Percentiles rank a stretch among this genome's conserved stretches.
These are phyloP conservation scores for Chaetomium tenue DNA, from an alignment of 495 filamentous ascomycete species.

Conservation along the genomic window DNA sequence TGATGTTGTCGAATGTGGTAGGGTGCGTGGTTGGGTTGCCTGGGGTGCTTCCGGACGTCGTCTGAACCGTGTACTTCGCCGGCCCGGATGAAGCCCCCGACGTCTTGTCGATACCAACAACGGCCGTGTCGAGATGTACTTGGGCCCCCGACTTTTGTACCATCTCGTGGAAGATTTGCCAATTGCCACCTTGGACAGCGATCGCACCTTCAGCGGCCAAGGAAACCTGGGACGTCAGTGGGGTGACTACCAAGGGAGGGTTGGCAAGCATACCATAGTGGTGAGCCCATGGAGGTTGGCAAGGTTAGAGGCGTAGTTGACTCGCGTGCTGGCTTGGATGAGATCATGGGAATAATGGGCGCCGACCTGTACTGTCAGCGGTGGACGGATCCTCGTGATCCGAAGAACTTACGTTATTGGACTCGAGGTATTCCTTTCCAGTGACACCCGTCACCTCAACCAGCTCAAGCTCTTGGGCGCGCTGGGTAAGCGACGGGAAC, in stretches of 20 bases:
- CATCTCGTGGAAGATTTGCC: constrained; percentile 89
- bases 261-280: constrained; percentile 69
- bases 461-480: constrained; percentile 64
- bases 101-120: constrained; percentile 52
- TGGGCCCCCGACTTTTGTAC: constrained; percentile 59
- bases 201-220: constrained; percentile 88
- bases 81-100: constrained; percentile 18
- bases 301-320: constrained; percentile 94
- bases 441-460: constrained; percentile 62
- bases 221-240: constrained; percentile 38
- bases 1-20: constrained; percentile 67
- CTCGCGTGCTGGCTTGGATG: constrained; percentile 86
- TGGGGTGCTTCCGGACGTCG: constrained; percentile 32
- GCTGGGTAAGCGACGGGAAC: constrained; percentile 69
- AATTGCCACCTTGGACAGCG: constrained; percentile 82
- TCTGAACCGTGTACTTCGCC: constrained; percentile 53
- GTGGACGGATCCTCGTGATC: background rate
- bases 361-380: constrained; percentile 50
- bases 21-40: constrained; percentile 33
- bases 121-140: constrained; percentile 66
- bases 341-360: constrained; percentile 73
- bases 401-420: constrained; percentile 53
- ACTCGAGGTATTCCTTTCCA: constrained; percentile 65
- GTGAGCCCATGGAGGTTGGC: constrained; percentile 81
- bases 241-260: background rate